Conservation (phyloP, 2,329 filamentous ascomycete genomes). For the Nothopassalora personata region DNA sequence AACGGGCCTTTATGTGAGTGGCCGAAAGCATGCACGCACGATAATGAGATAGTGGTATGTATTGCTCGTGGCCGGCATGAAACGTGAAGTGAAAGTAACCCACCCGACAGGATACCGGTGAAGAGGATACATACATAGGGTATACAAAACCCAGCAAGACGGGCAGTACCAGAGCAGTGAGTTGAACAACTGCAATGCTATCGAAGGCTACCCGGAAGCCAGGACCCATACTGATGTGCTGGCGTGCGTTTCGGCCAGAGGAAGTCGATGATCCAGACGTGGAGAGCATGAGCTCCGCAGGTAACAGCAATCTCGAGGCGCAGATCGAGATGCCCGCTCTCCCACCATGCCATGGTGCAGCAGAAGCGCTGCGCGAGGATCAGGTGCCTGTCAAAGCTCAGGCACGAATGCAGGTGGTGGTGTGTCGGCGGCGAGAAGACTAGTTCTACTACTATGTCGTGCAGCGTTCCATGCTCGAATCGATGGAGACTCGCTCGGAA, state of each 20-base stretch:
- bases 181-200: slow-evolving; percentile 24
- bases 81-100: slow-evolving; percentile 13
- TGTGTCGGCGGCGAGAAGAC: slow-evolving; percentile 5
- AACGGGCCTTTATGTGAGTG: slow-evolving; percentile 19
- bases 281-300: slow-evolving; percentile 30
- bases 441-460: slow-evolving; percentile 23
- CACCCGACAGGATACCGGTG: slow-evolving; percentile 28
- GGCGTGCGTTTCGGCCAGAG: slow-evolving; percentile 82
- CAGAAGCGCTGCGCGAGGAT: slow-evolving; percentile 15
- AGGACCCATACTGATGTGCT: slow-evolving; percentile 69
- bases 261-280: slow-evolving; percentile 30
- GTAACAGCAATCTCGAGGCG: slow-evolving; percentile 27
- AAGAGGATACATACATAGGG: slow-evolving; percentile 13
- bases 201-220: slow-evolving; percentile 26
- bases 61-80: slow-evolving; percentile 13
- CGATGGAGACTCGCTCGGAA: slow-evolving; percentile 12
- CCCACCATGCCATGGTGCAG: slow-evolving; percentile 15
- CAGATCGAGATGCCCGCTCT: slow-evolving; percentile 28
- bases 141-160: slow-evolving; percentile 17
- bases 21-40: slow-evolving; percentile 19
- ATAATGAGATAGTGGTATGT: slow-evolving; percentile 14
- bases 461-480: slow-evolving; percentile 23
- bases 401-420: slow-evolving; percentile 11
- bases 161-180: slow-evolving; percentile 21
- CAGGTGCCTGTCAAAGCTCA: slow-evolving; percentile 22